Evolutionary conservation across 331 rosid genomes (phyloP).

Genomic region (Malus hybrid): DNA sequence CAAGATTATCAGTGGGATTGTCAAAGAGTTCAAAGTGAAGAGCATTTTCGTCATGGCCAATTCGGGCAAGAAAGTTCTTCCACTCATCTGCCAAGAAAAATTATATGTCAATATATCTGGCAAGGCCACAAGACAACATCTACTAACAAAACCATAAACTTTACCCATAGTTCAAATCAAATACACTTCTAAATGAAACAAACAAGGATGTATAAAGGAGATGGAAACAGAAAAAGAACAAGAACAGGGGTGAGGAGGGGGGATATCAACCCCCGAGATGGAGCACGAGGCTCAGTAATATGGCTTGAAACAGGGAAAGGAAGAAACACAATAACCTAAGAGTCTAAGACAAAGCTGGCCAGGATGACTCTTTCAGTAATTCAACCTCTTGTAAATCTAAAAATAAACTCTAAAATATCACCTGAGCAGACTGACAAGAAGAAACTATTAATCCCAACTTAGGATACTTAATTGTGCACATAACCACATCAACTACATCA

Average conservation of each 20-base stretch:
- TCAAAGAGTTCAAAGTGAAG: slow-evolving; percentile 49
- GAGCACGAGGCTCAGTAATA: neutral
- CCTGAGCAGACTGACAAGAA: neutral
- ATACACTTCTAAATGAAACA: neutral
- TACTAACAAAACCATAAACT: too few relatives aligned
- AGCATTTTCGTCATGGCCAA: slow-evolving; percentile 70
- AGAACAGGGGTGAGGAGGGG: neutral
- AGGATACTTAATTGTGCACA: neutral
- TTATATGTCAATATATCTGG: neutral
- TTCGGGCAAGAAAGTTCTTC: slow-evolving; percentile 85
- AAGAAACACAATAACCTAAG: neutral
- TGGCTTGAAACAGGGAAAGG: neutral
- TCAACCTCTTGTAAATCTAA: neutral
- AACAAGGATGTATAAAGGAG: neutral
- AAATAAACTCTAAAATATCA: neutral
- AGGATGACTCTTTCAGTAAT: neutral
- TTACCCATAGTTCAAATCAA: neutral
- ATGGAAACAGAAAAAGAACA: neutral
- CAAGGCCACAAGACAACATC: neutral
- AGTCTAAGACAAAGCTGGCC: neutral
- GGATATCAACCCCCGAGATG: neutral
- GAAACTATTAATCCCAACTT: neutral
- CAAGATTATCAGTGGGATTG: slow-evolving; percentile 61
- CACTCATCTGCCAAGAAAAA: slow-evolving; percentile 59
- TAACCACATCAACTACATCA: neutral